Percentiles rank a stretch among this genome's conserved stretches.
Evolutionary conservation across 768 basidiomycete genomes (phyloP).

Genomic region (Phylloporus sp.): DNA sequence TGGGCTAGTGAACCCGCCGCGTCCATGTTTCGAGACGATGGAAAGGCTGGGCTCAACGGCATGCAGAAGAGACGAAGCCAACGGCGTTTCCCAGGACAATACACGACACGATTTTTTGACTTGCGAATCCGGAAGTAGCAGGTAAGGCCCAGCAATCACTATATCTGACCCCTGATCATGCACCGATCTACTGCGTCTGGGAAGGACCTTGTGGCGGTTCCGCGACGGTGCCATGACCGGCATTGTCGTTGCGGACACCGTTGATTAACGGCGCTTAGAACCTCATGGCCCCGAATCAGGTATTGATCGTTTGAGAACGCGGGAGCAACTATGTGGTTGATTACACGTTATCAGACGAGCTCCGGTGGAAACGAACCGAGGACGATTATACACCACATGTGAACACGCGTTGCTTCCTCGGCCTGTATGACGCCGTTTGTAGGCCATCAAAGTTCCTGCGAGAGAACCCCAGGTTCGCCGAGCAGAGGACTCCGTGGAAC

Average conservation of each 20-base stretch:
- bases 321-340: not conserved
- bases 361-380: conserved; percentile 5
- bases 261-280: conserved; percentile 18
- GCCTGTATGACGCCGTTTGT: not conserved
- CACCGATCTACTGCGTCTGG: conserved; percentile 25
- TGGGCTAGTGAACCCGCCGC: not conserved
- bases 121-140: conserved; percentile 29
- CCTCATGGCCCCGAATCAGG: conserved; percentile 10
- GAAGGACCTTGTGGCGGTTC: conserved; percentile 28
- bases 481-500: conserved; percentile 3
- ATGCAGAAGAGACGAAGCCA: conserved; percentile 7
- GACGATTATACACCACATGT: not conserved
- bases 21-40: conserved; percentile 2
- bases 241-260: conserved; percentile 18
- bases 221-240: conserved; percentile 22
- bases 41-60: not conserved
- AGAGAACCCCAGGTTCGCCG: conserved; percentile 1
- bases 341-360: not conserved
- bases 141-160: conserved; percentile 20
- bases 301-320: conserved; percentile 1
- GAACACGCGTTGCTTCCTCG: not conserved
- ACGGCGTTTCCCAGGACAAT: conserved; percentile 22
- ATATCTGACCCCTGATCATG: conserved; percentile 22
- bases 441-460: conserved; percentile 12
- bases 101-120: conserved; percentile 20